Evolutionary conservation across 1,139 yeast species (phyloP).

Genomic region (Kazachstania sp.): DNA sequence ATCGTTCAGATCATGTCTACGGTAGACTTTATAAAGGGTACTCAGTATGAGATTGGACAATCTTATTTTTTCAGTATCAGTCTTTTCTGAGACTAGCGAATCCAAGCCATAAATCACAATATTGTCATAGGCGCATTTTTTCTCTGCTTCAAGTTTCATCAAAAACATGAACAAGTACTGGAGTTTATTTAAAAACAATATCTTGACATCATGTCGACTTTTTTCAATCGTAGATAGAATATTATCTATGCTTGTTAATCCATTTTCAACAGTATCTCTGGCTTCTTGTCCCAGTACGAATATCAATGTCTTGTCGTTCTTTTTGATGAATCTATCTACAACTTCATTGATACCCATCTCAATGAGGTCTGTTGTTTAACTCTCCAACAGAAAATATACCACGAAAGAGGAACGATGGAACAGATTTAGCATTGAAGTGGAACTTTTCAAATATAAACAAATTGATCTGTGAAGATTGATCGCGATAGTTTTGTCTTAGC

Average conservation of each 20-base stretch:
- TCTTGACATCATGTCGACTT: slow-evolving; percentile 16
- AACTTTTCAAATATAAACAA: too few species aligned
- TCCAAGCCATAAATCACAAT: slow-evolving; percentile 27
- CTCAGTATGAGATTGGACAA: slow-evolving; percentile 19
- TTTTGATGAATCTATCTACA: slow-evolving; percentile 5
- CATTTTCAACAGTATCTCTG: slow-evolving; percentile 19
- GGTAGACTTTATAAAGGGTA: slow-evolving; percentile 18
- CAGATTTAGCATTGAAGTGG: too few species aligned
- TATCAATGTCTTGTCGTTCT: slow-evolving; percentile 14
- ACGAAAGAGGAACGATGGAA: too few species aligned
- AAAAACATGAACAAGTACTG: slow-evolving; percentile 30
- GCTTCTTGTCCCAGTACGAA: slow-evolving; percentile 23
- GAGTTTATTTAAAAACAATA: slow-evolving; percentile 24
- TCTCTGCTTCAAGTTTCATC: slow-evolving; percentile 26
- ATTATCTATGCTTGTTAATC: slow-evolving; percentile 8
- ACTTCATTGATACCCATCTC: slow-evolving; percentile 6
- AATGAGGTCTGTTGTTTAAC: too few species aligned
- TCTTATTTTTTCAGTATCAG: slow-evolving; percentile 11
- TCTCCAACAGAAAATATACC: too few species aligned
- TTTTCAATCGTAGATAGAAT: slow-evolving; percentile 15
- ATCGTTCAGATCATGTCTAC: slow-evolving; percentile 13
- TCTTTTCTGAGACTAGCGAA: slow-evolving; percentile 8
- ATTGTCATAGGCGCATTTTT: slow-evolving; percentile 12
- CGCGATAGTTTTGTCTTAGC: too few species aligned
- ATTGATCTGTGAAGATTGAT: too few species aligned